Conservation (phyloP, 305 asterid genomes). For the Lippia alba region DNA sequence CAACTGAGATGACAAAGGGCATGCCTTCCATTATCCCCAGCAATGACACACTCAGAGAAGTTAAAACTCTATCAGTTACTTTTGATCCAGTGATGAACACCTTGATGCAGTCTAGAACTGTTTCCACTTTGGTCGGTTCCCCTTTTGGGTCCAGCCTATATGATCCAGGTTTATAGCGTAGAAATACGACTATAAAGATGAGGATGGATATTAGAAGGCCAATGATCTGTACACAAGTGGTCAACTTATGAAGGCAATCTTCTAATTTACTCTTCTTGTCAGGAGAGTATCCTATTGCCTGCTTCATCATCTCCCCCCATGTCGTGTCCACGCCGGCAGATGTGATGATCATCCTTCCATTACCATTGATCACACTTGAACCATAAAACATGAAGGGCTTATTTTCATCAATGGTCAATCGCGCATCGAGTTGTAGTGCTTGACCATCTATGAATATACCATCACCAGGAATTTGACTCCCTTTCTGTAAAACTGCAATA, state of each 20-base stretch:
- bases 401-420: constrained; percentile 11
- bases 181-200: constrained; percentile 32
- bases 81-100: constrained; percentile 37
- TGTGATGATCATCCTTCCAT: constrained; percentile 41
- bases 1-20: constrained; percentile 38
- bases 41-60: constrained; percentile 37
- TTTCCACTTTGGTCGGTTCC: constrained; percentile 35
- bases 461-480: constrained; percentile 41
- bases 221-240: constrained; percentile 20
- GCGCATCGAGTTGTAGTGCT: constrained; percentile 22
- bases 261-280: constrained; percentile 34
- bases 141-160: constrained; percentile 42
- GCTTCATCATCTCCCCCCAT: constrained; percentile 38
- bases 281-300: constrained; percentile 1
- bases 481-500: constrained; percentile 24
- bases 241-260: constrained; percentile 36
- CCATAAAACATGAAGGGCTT: constrained; percentile 44
- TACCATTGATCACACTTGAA: constrained; percentile 41
- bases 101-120: constrained; percentile 27
- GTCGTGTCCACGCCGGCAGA: constrained; percentile 32
- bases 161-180: constrained; percentile 31
- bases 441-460: constrained; percentile 36
- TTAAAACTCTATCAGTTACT: constrained; percentile 36
- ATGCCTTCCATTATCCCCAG: constrained; percentile 46
- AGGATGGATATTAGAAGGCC: constrained; percentile 38